Conservation (phyloP, 768 basidiomycete genomes). For the Leccinellum luteum region DNA sequence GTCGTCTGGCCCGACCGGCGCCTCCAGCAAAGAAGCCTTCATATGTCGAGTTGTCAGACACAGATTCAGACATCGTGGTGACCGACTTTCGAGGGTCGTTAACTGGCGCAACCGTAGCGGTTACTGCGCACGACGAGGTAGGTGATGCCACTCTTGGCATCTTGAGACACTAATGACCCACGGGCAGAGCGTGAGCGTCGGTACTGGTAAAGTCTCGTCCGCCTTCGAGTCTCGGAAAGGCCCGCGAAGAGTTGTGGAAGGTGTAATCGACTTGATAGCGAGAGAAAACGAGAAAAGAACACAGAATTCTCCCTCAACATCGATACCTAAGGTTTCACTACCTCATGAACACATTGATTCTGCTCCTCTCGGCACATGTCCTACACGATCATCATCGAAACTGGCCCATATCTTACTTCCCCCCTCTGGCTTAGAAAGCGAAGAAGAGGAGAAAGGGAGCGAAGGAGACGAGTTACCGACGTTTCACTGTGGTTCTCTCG, state of each 20-base stretch:
- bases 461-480: slow-evolving; percentile 17
- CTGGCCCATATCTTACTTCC: slow-evolving; percentile 9
- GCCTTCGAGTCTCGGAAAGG: not conserved
- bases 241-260: not conserved
- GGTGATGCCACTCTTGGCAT: slow-evolving; percentile 1
- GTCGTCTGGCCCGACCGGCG: not conserved
- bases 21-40: slow-evolving; percentile 11
- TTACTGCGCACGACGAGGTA: not conserved
- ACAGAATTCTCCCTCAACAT: slow-evolving; percentile 1
- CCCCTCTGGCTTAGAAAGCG: slow-evolving; percentile 4
- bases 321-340: not conserved
- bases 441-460: slow-evolving; percentile 10
- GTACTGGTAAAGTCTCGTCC: not conserved
- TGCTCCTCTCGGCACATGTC: not conserved
- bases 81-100: slow-evolving; percentile 8
- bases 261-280: slow-evolving; percentile 6
- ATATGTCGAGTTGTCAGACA: slow-evolving; percentile 26
- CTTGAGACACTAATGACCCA: not conserved
- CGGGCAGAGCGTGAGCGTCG: slow-evolving; percentile 7
- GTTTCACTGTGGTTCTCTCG: slow-evolving; percentile 16
- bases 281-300: slow-evolving; percentile 1
- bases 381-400: slow-evolving; percentile 13
- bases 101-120: not conserved
- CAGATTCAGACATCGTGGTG: slow-evolving; percentile 19
- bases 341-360: slow-evolving; percentile 1